Base-by-base conservation (phyloP, 371 early-diverging fungal species). In the Mucor irregularis region DNA sequence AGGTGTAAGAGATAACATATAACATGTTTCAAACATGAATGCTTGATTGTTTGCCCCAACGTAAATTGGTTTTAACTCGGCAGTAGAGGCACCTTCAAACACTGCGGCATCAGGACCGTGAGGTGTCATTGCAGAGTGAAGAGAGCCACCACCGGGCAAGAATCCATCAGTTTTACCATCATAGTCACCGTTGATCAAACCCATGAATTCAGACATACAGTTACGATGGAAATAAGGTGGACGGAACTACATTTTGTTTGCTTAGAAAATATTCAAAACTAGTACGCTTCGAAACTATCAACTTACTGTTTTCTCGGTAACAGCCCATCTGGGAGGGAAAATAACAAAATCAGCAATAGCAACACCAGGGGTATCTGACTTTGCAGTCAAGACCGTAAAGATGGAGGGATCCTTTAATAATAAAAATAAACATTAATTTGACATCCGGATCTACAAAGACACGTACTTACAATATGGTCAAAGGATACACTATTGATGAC, bases 191-290 rank as follows among this genome's bases (percentile, higher is more conserved):
- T 71, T 64, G 56, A 97, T 96, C 47, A 96, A 74, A 5, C 97
- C 98, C 96, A 98, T 96, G 71, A 95, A 98, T 79, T 98, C 98
- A 54, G 91, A 82, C 91, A 90, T 90, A 69, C 90, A 91, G 76
- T 96, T 96, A 45, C 96, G 90, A 70, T 97, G 97, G 79, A 89
- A 97, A 71, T 92, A 97, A 34, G 96, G 96, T 31, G 98, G 98
- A 16, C 98, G 85, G 84, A 91, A 92, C 42, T 42, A 42, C 14
- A 39, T 82, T 85, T 65, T 31, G 19, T 21, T 43, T 30, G 24
- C 2, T 17, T n/a, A 13, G 3, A 42, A 39, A 51, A 21, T n/a
- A n/a, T n/a, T n/a, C n/a, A n/a, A n/a, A n/a, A n/a, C n/a, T n/a
- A n/a, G n/a, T n/a, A n/a, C n/a, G n/a, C n/a, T n/a, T n/a, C n/a